phyloP scores from a whole-genome alignment of 1,284 basidiomycete species.

The Cryptococcus sp. region DNA sequence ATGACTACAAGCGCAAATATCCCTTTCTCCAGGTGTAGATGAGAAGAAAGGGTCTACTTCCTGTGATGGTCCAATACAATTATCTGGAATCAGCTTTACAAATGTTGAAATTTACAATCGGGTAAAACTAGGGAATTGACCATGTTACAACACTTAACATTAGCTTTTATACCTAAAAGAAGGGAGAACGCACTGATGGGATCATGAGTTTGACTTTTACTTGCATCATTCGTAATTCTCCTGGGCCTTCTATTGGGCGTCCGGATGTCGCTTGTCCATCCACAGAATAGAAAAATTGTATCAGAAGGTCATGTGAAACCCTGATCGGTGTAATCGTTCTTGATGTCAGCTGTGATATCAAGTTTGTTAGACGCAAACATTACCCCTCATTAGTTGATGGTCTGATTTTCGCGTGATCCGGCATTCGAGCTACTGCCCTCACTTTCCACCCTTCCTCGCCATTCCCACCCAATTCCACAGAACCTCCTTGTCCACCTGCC shows the following conservation, averaged over 20 bases:
- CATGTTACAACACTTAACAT: slow-evolving; percentile 27
- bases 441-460: slow-evolving; percentile 26
- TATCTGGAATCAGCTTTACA: neutral
- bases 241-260: slow-evolving; percentile 28
- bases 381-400: slow-evolving; percentile 43
- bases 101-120: slow-evolving; percentile 24
- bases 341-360: neutral
- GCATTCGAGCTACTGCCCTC: slow-evolving; percentile 37
- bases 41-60: neutral
- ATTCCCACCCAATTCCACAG: slow-evolving; percentile 3
- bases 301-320: slow-evolving; percentile 36
- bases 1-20: slow-evolving; percentile 31
- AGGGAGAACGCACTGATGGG: slow-evolving; percentile 31
- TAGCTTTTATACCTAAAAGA: neutral
- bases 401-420: slow-evolving; percentile 44
- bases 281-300: slow-evolving; percentile 46
- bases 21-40: slow-evolving; percentile 13
- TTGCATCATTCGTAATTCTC: slow-evolving; percentile 39
- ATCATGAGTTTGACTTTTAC: slow-evolving; percentile 34
- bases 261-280: slow-evolving; percentile 31
- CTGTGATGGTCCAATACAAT: neutral
- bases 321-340: slow-evolving; percentile 44
- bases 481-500: slow-evolving; percentile 18
- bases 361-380: neutral
- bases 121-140: slow-evolving; percentile 32